A percentile compares a stretch with the other conserved stretches of the same genome.
These are phyloP conservation scores for Stephanodiscus minutulus DNA, from an alignment of 108 stramenopile genomes.

Conservation along the genomic window DNA sequence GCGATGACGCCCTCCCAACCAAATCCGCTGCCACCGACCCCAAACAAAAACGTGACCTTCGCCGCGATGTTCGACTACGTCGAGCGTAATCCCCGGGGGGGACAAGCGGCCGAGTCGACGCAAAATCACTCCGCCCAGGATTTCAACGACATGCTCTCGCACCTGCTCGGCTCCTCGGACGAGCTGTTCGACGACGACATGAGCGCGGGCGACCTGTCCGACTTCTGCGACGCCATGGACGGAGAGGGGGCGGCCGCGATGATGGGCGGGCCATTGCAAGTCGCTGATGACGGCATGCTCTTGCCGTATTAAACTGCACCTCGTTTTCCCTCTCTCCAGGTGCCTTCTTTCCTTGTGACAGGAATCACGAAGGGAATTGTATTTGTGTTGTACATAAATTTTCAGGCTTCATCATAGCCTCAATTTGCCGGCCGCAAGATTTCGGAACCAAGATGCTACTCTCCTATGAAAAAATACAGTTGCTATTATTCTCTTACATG, in stretches of 20 bases:
- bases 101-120: not conserved
- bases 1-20: too few relatives aligned
- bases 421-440: not conserved
- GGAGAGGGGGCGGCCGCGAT: not conserved
- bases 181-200: conserved; percentile 43
- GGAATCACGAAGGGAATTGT: not conserved
- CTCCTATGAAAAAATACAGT: too few relatives aligned
- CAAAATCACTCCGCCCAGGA: not conserved
- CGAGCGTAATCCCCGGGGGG: not conserved
- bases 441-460: not conserved
- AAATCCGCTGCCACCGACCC: too few relatives aligned
- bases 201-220: conserved; percentile 14
- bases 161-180: conserved; percentile 38
- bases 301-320: not conserved
- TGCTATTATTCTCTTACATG: too few relatives aligned
- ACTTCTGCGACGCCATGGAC: conserved; percentile 7
- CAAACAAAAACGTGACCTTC: not conserved
- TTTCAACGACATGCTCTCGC: conserved; percentile 24
- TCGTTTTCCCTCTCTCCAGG: too few relatives aligned
- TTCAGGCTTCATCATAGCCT: not conserved
- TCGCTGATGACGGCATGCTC: conserved; percentile 12
- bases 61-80: not conserved
- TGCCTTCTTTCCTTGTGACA: too few relatives aligned
- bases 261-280: conserved; percentile 7
- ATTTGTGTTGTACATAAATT: not conserved